Base-by-base conservation (phyloP, 78 protist genomes). In the Dictyostelium intermedium region DNA sequence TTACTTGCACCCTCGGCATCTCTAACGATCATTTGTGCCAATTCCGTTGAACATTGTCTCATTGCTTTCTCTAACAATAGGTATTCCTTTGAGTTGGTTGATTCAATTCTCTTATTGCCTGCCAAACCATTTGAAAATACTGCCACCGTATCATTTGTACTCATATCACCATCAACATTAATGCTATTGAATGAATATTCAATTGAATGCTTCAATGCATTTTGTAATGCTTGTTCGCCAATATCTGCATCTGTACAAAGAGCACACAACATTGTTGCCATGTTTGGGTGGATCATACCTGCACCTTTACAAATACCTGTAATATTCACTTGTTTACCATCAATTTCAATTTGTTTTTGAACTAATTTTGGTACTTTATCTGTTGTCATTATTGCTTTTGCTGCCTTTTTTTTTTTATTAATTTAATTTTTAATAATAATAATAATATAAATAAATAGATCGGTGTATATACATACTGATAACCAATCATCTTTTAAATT, bases 251-350 rank as follows among this genome's bases (percentile, higher is more conserved):
- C 97, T 4, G 96, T 91, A 73, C 91, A 85, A 18, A 96, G 27
- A 1, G 74, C 13, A 25, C 97, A 84, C 41, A 91, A 82, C 96
- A 86, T 84, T 3, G 92, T 85, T 18, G 87, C 97, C 96, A 96
- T 91, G 56, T 96, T 96, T 34, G 97, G 97, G 61, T 87, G 92
- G 80, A 96, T 96, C 97, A 96, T 96, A 66, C 97, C 97, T n/a
- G 95, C 96, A 74, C 97, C 97, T 86, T 96, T 96, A 53, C 96
- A 84, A 45, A 96, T 86, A 79, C 97, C 97, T 8, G 87, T 50
- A 3, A 96, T 27, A 63, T 81, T 70, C 0, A 91, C 82, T 34
- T 66, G 63, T 25, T 47, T 56, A 23, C 91, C 91, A 70, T 66
- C 32, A 3, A 20, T n/a, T 50, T 16, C 47, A 35, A 91, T 3